Base-by-base conservation (phyloP, 2,329 filamentous ascomycete species). In the Penicillium sp. region DNA sequence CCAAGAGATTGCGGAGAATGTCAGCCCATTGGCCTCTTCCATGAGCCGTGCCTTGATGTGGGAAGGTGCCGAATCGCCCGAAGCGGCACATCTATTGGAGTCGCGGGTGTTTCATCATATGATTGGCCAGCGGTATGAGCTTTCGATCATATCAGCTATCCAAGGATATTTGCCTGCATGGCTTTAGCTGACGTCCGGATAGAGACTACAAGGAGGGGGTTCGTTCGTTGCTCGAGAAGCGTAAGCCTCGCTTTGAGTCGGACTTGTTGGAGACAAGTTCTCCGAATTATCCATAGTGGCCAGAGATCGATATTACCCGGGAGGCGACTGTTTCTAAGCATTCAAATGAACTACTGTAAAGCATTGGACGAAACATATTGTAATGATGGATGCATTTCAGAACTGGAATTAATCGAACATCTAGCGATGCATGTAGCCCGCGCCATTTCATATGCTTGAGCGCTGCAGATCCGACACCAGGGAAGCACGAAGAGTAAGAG, bases 11-110 rank as follows among this genome's bases (percentile, higher is more conserved):
- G 84, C 81, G 1, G 70, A 69, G 55, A 86, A 87, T 58, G 83
- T 82, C 33, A 87, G 84, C 67, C 68, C 71, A 1, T 81, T 89
- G 11, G 82, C 82, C 47, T 82, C 81, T 15, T 78, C 81, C 53
- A 67, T 89, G 54, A 88, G 86, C 82, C 81, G 81, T 69, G 86
- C 89, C 65, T 72, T 89, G 77, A 85, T 89, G 73, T 88, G 79
- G 76, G 71, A 46, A 81, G 77, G 27, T 79, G 51, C 56, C 2
- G 1, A 8, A 2, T 62, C 56, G 6, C 56, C 87, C 0, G 87
- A 90, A 73, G 85, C 77, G 40, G 82, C 85, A 51, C 86, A 89
- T 73, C 69, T 89, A 57, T 73, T 89, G n/a, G 87, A 89, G 35
- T 60, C 58, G 9, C 33, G 47, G 12, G 48, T 59, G 6, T 63